Percentiles rank a stretch among this genome's conserved stretches.
These are phyloP conservation scores for Cytospora paraplurivora DNA, from an alignment of 2,329 filamentous ascomycete species.

Conservation along the genomic window DNA sequence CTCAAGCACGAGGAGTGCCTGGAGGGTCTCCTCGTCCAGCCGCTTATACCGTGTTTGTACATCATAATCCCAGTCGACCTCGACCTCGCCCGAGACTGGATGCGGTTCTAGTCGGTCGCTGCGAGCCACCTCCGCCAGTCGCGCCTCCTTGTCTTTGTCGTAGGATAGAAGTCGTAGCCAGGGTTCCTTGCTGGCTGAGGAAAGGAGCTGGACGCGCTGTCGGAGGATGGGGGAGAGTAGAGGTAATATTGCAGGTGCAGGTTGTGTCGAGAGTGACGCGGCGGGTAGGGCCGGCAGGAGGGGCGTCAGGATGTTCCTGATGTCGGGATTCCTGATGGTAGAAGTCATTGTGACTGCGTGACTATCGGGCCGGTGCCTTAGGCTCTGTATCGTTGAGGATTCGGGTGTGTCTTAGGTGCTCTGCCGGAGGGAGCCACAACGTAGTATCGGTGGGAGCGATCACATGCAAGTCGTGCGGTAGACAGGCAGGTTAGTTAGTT, in stretches of 20 bases:
- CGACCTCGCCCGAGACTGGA: constrained; percentile 77
- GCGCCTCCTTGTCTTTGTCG: constrained; percentile 57
- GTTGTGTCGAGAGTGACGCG: constrained; percentile 59
- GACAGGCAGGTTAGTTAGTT: constrained; percentile 2
- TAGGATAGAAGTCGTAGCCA: constrained; percentile 77
- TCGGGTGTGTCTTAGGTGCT: not conserved
- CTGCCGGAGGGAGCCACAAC: constrained; percentile 6
- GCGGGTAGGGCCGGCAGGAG: constrained; percentile 62
- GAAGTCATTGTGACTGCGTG: constrained; percentile 33
- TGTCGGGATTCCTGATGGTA: constrained; percentile 47
- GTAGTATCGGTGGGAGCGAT: constrained; percentile 15
- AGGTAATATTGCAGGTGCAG: constrained; percentile 58
- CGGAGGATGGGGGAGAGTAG: constrained; percentile 67
- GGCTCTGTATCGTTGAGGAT: not conserved
- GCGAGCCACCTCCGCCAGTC: constrained; percentile 62
- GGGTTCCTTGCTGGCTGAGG: constrained; percentile 59
- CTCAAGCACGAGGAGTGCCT: constrained; percentile 63
- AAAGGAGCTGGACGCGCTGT: constrained; percentile 67
- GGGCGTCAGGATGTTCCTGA: constrained; percentile 53
- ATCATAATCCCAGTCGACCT: constrained; percentile 70
- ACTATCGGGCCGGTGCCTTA: not conserved
- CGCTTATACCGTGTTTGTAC: constrained; percentile 64
- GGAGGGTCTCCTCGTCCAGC: constrained; percentile 75
- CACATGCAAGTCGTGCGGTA: constrained; percentile 21
- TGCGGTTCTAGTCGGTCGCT: constrained; percentile 74